phyloP scores from a whole-genome alignment of 2,329 filamentous ascomycete species.

The Mycosphaerelloides madeirae region DNA sequence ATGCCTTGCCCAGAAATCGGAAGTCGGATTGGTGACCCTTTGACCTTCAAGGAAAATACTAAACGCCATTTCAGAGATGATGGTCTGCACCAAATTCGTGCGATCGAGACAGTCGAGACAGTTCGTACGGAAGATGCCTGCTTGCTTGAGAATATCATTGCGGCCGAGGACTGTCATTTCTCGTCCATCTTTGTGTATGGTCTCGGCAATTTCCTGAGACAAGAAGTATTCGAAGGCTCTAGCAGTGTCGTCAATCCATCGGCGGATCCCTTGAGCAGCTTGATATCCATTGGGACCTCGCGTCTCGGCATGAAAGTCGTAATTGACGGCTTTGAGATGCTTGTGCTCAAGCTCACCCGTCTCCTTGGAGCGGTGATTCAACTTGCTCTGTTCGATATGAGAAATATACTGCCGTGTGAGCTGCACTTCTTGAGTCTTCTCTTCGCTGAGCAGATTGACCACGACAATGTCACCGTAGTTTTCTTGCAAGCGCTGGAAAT shows the following conservation, averaged over 20 bases:
- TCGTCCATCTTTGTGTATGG: slow-evolving; percentile 36
- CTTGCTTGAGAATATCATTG: slow-evolving; percentile 69
- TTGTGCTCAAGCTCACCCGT: slow-evolving; percentile 59
- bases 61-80: slow-evolving; percentile 89
- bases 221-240: slow-evolving; percentile 92
- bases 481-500: slow-evolving; percentile 81
- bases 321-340: slow-evolving; percentile 76
- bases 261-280: slow-evolving; percentile 77
- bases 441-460: slow-evolving; percentile 86
- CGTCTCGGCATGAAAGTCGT: slow-evolving; percentile 95
- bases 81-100: slow-evolving; percentile 92
- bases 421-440: slow-evolving; percentile 81
- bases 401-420: slow-evolving; percentile 73
- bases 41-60: slow-evolving; percentile 76
- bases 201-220: slow-evolving; percentile 64
- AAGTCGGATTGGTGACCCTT: slow-evolving; percentile 57
- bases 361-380: slow-evolving; percentile 51
- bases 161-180: slow-evolving; percentile 26
- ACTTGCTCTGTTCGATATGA: slow-evolving; percentile 68
- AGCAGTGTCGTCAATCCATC: slow-evolving; percentile 71
- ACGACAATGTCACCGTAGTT: slow-evolving; percentile 88
- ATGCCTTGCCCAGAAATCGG: slow-evolving; percentile 89
- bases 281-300: slow-evolving; percentile 82
- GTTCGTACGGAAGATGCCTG: slow-evolving; percentile 93
- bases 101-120: slow-evolving; percentile 94